Percentiles rank a stretch among this genome's conserved stretches.
Conservation (phyloP, 2,329 filamentous ascomycete species). For the Arthrobotrys iridis region DNA sequence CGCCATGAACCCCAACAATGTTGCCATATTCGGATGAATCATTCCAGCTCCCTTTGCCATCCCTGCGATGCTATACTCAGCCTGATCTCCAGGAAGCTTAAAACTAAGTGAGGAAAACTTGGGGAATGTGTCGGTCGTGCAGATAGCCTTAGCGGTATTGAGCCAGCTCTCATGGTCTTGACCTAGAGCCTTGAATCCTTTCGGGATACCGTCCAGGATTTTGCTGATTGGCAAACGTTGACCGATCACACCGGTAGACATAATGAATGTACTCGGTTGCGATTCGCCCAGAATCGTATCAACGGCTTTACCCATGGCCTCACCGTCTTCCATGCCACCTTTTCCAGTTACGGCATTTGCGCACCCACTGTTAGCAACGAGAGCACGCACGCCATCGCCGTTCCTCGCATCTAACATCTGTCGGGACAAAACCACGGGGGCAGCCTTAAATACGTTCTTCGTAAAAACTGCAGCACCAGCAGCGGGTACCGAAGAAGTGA, state of each 20-base stretch:
- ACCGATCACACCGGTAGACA: conserved; percentile 98
- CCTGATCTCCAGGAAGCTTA: conserved; percentile 79
- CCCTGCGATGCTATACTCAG: conserved; percentile 85
- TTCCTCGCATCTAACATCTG: conserved; percentile 74
- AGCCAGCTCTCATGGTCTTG: conserved; percentile 87
- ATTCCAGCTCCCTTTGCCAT: conserved; percentile 99
- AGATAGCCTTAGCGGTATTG: conserved; percentile 85
- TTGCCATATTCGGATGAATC: conserved; percentile 99
- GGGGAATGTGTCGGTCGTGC: conserved; percentile 97
- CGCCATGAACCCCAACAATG: conserved; percentile 87
- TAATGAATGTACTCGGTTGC: conserved; percentile 79
- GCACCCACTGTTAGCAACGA: conserved; percentile 94
- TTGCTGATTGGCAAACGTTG: conserved; percentile 91
- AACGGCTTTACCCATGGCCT: conserved; percentile 80
- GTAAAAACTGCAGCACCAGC: conserved; percentile 93
- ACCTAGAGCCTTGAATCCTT: conserved; percentile 76
- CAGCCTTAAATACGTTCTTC: conserved; percentile 97
- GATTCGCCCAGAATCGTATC: conserved; percentile 69
- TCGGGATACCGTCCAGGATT: conserved; percentile 83
- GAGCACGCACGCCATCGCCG: conserved; percentile 77
- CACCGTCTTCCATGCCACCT: conserved; percentile 87
- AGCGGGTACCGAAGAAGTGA: conserved; percentile 86
- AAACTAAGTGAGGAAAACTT: conserved; percentile 90
- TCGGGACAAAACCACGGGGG: conserved; percentile 86
- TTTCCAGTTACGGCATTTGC: conserved; percentile 96